Conservation (phyloP, 495 filamentous ascomycete species). For the Talaromyces ruber region DNA sequence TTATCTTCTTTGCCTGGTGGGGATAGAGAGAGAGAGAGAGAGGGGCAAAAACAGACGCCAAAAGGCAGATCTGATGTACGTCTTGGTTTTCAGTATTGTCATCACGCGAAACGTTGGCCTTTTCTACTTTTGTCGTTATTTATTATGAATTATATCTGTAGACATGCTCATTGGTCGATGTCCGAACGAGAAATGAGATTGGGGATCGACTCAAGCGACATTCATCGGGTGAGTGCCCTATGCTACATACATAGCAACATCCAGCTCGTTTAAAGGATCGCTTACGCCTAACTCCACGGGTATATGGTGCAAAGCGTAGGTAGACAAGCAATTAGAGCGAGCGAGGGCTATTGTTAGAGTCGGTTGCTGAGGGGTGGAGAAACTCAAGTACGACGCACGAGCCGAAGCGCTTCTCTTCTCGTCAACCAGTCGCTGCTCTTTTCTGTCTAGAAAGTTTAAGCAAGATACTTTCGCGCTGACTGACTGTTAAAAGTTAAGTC, state of each 20-base stretch:
- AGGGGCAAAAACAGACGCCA: neutral
- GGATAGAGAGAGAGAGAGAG: neutral
- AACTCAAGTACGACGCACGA: neutral
- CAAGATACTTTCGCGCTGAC: neutral
- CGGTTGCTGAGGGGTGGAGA: neutral
- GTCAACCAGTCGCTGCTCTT: neutral
- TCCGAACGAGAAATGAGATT: neutral
- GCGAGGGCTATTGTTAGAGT: neutral
- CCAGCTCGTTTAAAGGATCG: neutral
- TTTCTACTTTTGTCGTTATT: neutral
- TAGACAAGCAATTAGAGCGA: neutral
- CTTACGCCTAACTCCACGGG: neutral
- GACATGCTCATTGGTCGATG: neutral
- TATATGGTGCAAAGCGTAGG: neutral
- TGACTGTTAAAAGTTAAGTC: neutral
- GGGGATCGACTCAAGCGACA: neutral
- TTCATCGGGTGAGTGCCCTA: neutral
- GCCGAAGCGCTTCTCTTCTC: slow-evolving; percentile 1
- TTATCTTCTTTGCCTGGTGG: neutral
- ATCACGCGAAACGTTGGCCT: neutral
- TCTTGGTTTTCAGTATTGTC: neutral
- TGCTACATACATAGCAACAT: neutral
- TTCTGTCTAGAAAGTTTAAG: neutral
- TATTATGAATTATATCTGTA: neutral
- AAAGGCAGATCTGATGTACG: neutral